phyloP scores from a whole-genome alignment of 768 basidiomycete genomes.

The Podaxis mareebaensis region DNA sequence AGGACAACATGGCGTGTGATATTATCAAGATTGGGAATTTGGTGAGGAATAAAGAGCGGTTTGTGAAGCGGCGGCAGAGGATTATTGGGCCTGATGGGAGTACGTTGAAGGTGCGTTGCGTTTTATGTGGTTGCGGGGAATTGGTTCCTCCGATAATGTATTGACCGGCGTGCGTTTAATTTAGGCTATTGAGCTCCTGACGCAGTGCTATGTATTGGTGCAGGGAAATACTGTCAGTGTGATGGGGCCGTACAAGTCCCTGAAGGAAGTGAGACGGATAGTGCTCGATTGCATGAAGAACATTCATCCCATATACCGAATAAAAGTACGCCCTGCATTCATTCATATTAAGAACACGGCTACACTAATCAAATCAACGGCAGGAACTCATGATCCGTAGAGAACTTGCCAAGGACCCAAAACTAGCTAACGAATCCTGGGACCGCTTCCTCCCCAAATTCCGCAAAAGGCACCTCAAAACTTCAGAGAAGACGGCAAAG shows the following conservation, averaged over 20 bases:
- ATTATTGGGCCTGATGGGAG: conserved; percentile 98
- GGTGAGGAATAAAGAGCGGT: conserved; percentile 94
- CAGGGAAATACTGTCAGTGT: conserved; percentile 98
- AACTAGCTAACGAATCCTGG: conserved; percentile 92
- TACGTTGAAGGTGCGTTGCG: conserved; percentile 80
- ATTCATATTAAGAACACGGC: not conserved
- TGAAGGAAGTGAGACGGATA: conserved; percentile 95
- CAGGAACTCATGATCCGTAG: conserved; percentile 98
- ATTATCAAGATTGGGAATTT: conserved; percentile 97
- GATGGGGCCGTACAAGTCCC: conserved; percentile 93
- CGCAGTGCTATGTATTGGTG: conserved; percentile 95
- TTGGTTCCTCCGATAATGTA: not conserved
- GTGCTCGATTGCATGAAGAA: conserved; percentile 99
- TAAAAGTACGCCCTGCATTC: conserved; percentile 61
- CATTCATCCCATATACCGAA: conserved; percentile 98
- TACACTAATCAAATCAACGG: not conserved
- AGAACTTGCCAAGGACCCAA: conserved; percentile 97
- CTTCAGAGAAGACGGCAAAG: conserved; percentile 89
- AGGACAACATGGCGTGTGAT: conserved; percentile 90
- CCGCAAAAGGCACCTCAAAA: conserved; percentile 89
- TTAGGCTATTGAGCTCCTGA: conserved; percentile 95
- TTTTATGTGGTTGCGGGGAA: not conserved
- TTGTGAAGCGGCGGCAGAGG: conserved; percentile 93
- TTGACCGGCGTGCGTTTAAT: not conserved
- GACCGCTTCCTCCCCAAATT: conserved; percentile 97